Evolutionary conservation across 2,329 filamentous ascomycete genomes (phyloP).

Genomic region (Pseudogymnoascus sp.): DNA sequence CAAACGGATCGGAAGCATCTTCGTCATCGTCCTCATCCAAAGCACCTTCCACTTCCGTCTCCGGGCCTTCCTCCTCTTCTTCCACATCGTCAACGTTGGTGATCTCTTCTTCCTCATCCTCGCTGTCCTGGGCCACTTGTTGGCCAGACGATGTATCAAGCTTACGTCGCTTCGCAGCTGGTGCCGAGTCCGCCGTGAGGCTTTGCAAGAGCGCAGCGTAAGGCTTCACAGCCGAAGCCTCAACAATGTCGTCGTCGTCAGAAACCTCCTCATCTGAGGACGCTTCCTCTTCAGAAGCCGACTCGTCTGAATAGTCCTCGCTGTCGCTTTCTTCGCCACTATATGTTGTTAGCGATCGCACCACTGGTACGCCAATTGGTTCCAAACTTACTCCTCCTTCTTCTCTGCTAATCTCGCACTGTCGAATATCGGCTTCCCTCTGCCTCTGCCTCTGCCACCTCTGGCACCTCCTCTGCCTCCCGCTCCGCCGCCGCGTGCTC

Average conservation of each 20-base stretch:
- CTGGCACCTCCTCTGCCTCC: slow-evolving; percentile 22
- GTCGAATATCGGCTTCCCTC: slow-evolving; percentile 37
- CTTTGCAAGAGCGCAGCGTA: slow-evolving; percentile 53
- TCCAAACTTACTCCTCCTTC: slow-evolving; percentile 30
- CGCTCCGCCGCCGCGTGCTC: slow-evolving; percentile 30
- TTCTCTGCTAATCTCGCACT: slow-evolving; percentile 38
- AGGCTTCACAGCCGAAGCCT: slow-evolving; percentile 35
- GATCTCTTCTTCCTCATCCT: slow-evolving; percentile 30
- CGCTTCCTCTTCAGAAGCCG: slow-evolving; percentile 32
- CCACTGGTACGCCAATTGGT: not conserved
- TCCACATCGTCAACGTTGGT: slow-evolving; percentile 37
- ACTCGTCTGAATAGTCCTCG: slow-evolving; percentile 31
- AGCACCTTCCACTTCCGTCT: slow-evolving; percentile 28
- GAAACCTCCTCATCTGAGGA: slow-evolving; percentile 38
- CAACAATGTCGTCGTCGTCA: slow-evolving; percentile 34
- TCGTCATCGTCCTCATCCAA: slow-evolving; percentile 40
- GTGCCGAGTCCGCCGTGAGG: slow-evolving; percentile 38
- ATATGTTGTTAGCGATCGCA: slow-evolving; percentile 14
- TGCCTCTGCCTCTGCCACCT: slow-evolving; percentile 25
- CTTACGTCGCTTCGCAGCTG: slow-evolving; percentile 49
- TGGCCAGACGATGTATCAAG: slow-evolving; percentile 31
- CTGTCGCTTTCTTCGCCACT: slow-evolving; percentile 24
- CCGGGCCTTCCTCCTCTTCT: slow-evolving; percentile 42
- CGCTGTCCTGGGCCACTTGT: slow-evolving; percentile 14
- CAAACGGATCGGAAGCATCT: slow-evolving; percentile 62